Evolutionary conservation across 2,329 filamentous ascomycete genomes (phyloP).

Genomic region (Raffaelea deltoideospora): DNA sequence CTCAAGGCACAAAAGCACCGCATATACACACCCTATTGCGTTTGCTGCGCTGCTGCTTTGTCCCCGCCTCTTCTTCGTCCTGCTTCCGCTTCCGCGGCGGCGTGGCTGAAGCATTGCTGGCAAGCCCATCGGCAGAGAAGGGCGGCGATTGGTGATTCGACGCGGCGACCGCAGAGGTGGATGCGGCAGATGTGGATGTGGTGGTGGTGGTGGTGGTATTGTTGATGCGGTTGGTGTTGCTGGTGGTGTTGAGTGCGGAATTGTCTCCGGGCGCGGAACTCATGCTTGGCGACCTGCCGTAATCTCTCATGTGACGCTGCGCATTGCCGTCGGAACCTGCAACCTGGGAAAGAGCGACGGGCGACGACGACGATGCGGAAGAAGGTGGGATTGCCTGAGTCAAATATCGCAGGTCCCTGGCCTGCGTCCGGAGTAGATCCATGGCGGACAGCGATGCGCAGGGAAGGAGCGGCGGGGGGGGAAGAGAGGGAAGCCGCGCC

Average conservation of each 20-base stretch:
- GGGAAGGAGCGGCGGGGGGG: no score
- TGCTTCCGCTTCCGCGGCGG: constrained; percentile 24
- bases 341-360: constrained; percentile 10
- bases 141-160: constrained; percentile 4
- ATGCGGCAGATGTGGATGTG: no score
- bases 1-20: background rate
- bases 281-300: constrained; percentile 9
- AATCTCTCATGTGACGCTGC: no score
- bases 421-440: constrained; percentile 40
- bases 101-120: constrained; percentile 11
- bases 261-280: constrained; percentile 29
- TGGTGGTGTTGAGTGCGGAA: constrained; percentile 27
- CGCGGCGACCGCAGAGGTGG: constrained; percentile 1
- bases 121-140: constrained; percentile 1
- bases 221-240: no score
- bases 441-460: constrained; percentile 22
- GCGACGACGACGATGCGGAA: no score
- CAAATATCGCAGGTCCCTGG: constrained; percentile 37
- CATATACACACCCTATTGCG: constrained; percentile 37
- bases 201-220: background rate
- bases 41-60: constrained; percentile 43
- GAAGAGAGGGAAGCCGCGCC: no score
- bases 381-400: no score
- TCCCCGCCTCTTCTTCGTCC: constrained; percentile 22
- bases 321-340: constrained; percentile 5